Percentiles rank a stretch among this genome's conserved stretches.
Evolutionary conservation across 306 rosid species (phyloP).

Genomic region (Corylus heterophylla): DNA sequence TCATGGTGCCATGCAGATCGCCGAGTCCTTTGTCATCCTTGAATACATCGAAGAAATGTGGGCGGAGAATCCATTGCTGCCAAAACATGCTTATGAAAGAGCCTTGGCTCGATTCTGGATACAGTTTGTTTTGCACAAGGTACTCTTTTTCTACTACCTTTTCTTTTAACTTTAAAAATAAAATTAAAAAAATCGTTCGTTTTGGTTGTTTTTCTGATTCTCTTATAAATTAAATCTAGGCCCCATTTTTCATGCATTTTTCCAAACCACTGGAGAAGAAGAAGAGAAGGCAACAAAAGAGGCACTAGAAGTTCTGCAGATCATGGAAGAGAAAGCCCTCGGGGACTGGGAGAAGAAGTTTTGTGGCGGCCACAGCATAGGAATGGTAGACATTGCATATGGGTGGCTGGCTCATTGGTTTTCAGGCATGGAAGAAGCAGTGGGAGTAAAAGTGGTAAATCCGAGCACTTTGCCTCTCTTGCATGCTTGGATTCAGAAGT

Average conservation of each 20-base stretch:
- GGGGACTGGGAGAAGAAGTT: slow-evolving; percentile 35
- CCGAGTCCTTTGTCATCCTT: slow-evolving; percentile 42
- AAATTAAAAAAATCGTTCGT: too few species aligned
- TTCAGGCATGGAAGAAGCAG: slow-evolving; percentile 41
- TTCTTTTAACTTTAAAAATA: too few species aligned
- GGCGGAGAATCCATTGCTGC: slow-evolving; percentile 45
- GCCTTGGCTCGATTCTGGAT: slow-evolving; percentile 58
- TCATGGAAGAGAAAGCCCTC: slow-evolving; percentile 38
- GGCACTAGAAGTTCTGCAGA: slow-evolving; percentile 21
- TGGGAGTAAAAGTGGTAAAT: slow-evolving; percentile 28
- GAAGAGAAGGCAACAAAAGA: slow-evolving; percentile 31
- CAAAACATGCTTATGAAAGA: slow-evolving; percentile 35
- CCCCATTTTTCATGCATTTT: slow-evolving; percentile 11
- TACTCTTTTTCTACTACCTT: background rate
- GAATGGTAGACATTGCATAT: slow-evolving; percentile 43
- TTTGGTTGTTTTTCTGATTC: too few species aligned
- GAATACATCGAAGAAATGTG: slow-evolving; percentile 56
- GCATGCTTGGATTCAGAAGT: slow-evolving; percentile 43
- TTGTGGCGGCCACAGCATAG: slow-evolving; percentile 39
- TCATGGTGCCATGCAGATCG: slow-evolving; percentile 41
- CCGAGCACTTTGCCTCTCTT: slow-evolving; percentile 32
- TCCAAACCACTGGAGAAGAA: slow-evolving; percentile 24
- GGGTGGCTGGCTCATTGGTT: slow-evolving; percentile 44
- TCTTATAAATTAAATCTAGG: background rate
- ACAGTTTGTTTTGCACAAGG: slow-evolving; percentile 22